Evolutionary conservation across 768 basidiomycete genomes (phyloP).

Genomic region (Rhizopogon vinicolor): DNA sequence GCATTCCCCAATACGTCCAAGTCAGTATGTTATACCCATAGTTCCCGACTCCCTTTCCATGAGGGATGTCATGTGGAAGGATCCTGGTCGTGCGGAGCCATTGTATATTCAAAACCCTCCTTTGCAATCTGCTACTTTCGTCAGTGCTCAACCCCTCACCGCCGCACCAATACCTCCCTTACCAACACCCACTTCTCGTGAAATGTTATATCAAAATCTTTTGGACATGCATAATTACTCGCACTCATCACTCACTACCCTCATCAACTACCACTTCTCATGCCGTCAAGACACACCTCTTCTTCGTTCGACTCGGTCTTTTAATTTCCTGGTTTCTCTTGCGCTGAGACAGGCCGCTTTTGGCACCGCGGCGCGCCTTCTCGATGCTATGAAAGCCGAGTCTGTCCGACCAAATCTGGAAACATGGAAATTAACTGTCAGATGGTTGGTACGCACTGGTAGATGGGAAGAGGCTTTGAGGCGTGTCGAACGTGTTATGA

Average conservation of each 20-base stretch:
- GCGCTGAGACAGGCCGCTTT: slow-evolving; percentile 49
- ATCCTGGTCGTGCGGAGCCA: slow-evolving; percentile 17
- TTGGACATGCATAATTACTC: slow-evolving; percentile 17
- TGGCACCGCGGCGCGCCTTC: slow-evolving; percentile 39
- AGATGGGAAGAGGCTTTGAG: slow-evolving; percentile 57
- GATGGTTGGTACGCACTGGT: slow-evolving; percentile 53
- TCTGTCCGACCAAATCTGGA: slow-evolving; percentile 42
- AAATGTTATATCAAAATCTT: slow-evolving; percentile 30
- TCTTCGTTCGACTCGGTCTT: slow-evolving; percentile 36
- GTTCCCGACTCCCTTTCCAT: slow-evolving; percentile 19
- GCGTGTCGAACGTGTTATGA: slow-evolving; percentile 25
- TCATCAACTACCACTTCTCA: slow-evolving; percentile 22
- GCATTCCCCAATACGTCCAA: neutral
- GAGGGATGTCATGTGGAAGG: slow-evolving; percentile 19
- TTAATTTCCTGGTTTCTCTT: slow-evolving; percentile 40
- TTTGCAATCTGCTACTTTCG: neutral
- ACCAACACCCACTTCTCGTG: slow-evolving; percentile 26
- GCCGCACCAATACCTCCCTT: slow-evolving; percentile 5
- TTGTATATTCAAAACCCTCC: slow-evolving; percentile 6
- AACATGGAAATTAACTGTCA: slow-evolving; percentile 52
- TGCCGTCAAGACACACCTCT: slow-evolving; percentile 12
- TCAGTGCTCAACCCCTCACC: slow-evolving; percentile 3
- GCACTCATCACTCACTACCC: slow-evolving; percentile 9
- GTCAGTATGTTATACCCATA: slow-evolving; percentile 8
- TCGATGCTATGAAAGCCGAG: slow-evolving; percentile 42